These are phyloP conservation scores for Serpula lacrymans DNA, from an alignment of 768 basidiomycete species.

Conservation along the genomic window DNA sequence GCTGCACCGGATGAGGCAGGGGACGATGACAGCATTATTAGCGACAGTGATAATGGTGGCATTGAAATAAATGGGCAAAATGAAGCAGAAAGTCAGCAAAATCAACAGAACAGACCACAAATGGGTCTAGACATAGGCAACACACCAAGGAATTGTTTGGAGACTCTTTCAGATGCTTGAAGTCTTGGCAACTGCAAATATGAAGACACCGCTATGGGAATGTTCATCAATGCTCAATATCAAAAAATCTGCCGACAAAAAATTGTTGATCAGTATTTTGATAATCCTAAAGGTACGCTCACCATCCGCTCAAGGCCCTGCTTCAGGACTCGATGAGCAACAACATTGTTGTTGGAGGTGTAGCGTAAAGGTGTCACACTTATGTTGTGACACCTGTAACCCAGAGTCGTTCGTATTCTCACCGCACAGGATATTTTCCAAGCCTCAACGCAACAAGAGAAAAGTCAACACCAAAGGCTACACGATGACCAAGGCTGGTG, in stretches of 20 bases:
- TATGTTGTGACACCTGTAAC: slow-evolving; percentile 1
- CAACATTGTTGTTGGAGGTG: slow-evolving; percentile 1
- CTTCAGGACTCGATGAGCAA: background rate
- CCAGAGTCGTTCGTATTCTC: background rate
- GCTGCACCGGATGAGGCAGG: background rate
- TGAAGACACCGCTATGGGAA: background rate
- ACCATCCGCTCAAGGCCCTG: background rate
- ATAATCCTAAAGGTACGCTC: slow-evolving; percentile 1
- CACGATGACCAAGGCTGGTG: background rate
- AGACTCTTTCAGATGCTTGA: too few relatives aligned
- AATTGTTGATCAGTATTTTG: background rate
- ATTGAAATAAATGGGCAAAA: too few relatives aligned
- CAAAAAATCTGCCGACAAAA: background rate
- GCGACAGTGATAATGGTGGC: background rate
- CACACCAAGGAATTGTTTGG: too few relatives aligned
- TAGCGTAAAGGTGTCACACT: background rate
- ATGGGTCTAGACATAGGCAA: too few relatives aligned
- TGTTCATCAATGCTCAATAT: background rate
- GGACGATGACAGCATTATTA: too few relatives aligned
- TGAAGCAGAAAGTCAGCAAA: too few relatives aligned
- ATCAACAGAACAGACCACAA: too few relatives aligned
- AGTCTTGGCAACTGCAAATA: too few relatives aligned
- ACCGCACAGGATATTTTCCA: background rate
- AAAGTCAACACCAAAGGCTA: background rate
- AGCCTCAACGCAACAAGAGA: background rate